Evolutionary conservation across 495 filamentous ascomycete species (phyloP).

Genomic region (Hypoxylon crocopeplum): DNA sequence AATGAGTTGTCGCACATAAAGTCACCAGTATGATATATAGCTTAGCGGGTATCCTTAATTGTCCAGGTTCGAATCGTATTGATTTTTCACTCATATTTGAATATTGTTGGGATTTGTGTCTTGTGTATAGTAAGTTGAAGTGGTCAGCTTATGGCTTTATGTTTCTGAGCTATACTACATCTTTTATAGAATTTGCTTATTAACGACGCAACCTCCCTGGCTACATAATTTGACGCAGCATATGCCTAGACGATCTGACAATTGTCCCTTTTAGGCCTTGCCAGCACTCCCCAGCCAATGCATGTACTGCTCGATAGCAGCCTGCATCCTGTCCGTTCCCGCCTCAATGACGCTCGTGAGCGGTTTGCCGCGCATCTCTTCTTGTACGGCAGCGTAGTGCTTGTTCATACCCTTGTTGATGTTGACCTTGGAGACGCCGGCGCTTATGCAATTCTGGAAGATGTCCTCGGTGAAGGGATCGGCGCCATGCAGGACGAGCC

Average conservation of each 20-base stretch:
- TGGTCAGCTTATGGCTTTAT: too few relatives aligned
- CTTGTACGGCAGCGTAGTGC: conserved; percentile 68
- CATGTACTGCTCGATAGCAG: conserved; percentile 76
- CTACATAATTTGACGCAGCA: background rate
- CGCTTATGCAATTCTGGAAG: conserved; percentile 70
- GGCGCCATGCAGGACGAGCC: conserved; percentile 78
- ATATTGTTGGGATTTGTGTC: background rate
- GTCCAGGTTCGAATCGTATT: too few relatives aligned
- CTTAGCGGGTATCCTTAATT: background rate
- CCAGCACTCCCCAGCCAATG: conserved; percentile 72
- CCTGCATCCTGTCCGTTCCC: conserved; percentile 75
- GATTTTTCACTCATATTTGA: too few relatives aligned
- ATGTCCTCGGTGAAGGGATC: conserved; percentile 76
- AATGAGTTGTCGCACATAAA: background rate
- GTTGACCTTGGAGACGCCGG: conserved; percentile 79
- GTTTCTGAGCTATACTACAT: too few relatives aligned
- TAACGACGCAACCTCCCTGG: too few relatives aligned
- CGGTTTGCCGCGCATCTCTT: conserved; percentile 71
- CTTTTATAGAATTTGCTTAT: too few relatives aligned
- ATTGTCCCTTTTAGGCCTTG: conserved; percentile 56
- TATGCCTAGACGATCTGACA: background rate
- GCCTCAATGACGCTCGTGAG: conserved; percentile 76
- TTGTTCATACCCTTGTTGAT: conserved; percentile 84
- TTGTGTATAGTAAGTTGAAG: background rate
- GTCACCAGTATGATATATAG: background rate